A percentile compares a stretch with the other conserved stretches of the same genome.
phyloP scores from a whole-genome alignment of 2,329 filamentous ascomycete species.

The Tolypocladium inflatum region DNA sequence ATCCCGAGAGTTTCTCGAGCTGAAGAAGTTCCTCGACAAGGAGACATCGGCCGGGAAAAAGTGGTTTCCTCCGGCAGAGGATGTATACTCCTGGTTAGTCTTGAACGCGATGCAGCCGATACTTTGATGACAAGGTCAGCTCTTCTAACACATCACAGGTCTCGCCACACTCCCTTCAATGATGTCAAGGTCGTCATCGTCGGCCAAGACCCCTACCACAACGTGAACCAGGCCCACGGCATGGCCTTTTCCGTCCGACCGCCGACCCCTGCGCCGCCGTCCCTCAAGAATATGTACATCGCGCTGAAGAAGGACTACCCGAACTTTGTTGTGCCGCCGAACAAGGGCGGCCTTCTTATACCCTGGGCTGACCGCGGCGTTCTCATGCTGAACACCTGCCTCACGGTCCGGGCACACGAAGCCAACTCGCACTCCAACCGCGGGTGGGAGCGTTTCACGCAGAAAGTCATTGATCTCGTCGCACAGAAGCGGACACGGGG shows the following conservation, averaged over 20 bases:
- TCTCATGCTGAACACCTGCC: conserved; percentile 84
- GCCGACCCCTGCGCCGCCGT: conserved; percentile 80
- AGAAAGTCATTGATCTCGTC: conserved; percentile 82
- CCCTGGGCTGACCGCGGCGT: conserved; percentile 94
- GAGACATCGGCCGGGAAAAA: conserved; percentile 67
- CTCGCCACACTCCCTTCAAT: conserved; percentile 80
- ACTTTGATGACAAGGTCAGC: too few species aligned
- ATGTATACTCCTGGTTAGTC: conserved; percentile 87
- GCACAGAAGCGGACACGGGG: conserved; percentile 66
- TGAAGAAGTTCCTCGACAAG: conserved; percentile 78
- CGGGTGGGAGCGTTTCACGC: conserved; percentile 91
- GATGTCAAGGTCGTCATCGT: conserved; percentile 87
- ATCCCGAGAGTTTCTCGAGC: conserved; percentile 68
- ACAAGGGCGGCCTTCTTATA: conserved; percentile 72
- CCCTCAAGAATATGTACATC: conserved; percentile 88
- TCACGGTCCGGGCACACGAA: conserved; percentile 85
- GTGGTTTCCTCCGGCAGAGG: conserved; percentile 77
- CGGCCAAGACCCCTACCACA: conserved; percentile 97
- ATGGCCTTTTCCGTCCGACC: conserved; percentile 91
- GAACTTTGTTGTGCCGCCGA: conserved; percentile 62
- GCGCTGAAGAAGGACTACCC: conserved; percentile 85
- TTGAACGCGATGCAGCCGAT: neutral
- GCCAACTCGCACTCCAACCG: conserved; percentile 77
- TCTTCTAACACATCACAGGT: conserved; percentile 47
- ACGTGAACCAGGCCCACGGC: conserved; percentile 88